Evolutionary conservation across 192 early-diverging fungal species (phyloP), one percentile per base, ranked within the genome.

Genomic region (Fimicolochytrium jonesii): DNA sequence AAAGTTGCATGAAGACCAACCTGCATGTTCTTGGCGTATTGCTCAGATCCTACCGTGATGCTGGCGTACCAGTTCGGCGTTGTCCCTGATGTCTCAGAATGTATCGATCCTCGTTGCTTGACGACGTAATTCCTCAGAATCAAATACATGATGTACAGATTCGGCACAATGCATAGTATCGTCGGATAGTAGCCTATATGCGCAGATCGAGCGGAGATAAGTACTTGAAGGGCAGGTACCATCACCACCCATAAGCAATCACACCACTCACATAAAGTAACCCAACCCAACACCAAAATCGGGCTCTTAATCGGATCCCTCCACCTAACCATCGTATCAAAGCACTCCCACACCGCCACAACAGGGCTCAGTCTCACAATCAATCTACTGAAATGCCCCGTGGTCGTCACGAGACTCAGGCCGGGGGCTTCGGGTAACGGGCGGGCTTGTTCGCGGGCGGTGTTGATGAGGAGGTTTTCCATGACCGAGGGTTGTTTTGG

Each of bases 321-420:
- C 89, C 88, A 91, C 15, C 66, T 74, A 37, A 90, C 50, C 13
- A 90, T 45, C 30, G 76, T 61, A 9, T 78, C 70, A 32, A 86
- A 64, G 32, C 29, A 45, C 44, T 90, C 86, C 62, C 79, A 76
- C 41, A 78, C 70, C 25, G 62, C 75, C 56, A 90, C 85, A 30
- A 90, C 59, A 10, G 76, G 79, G 0, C 83, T 74, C 26, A 86
- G 74, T 47, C 86, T 73, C 34, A 79, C 70, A 0, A 86, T 79
- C 53, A 90, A 86, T 34, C 75, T 62, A 23, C 78, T 71, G 52
- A 86, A 83, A 56, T 90, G 88, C 36, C 56, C 41, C 18, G 53
- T 55, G 7, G 53, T 55, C 18, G 53, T 55, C 18, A 55, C 33
- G 30, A 55, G 32, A 25, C 36, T 55, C 2, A 55, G 34, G 11